phyloP scores from a whole-genome alignment of 257 asterid species.

The Plantago elongata region DNA sequence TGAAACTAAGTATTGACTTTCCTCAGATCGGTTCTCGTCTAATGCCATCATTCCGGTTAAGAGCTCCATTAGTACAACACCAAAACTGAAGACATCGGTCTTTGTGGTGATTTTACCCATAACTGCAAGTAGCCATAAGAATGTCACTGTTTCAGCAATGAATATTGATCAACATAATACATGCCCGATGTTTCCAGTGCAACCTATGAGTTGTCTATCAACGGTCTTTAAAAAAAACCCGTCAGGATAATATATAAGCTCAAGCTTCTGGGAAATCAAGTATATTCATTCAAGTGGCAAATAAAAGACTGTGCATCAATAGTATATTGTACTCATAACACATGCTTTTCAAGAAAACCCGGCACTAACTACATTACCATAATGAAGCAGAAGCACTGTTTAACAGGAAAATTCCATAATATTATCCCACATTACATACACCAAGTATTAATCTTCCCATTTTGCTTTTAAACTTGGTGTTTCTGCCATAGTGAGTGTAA shows the following conservation, averaged over 20 bases:
- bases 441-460: neutral
- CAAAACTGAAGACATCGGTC: slow-evolving; percentile 80
- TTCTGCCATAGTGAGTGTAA: neutral
- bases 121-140: slow-evolving; percentile 34
- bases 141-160: neutral
- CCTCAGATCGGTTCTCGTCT: slow-evolving; percentile 72
- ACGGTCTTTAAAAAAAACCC: too few species aligned
- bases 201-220: too few species aligned
- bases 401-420: neutral
- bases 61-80: slow-evolving; percentile 88
- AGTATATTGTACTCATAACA: too few species aligned
- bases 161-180: neutral
- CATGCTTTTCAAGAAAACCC: too few species aligned
- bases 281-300: too few species aligned
- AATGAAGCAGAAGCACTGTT: neutral
- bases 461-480: neutral
- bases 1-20: slow-evolving; percentile 75
- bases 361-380: too few species aligned
- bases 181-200: too few species aligned
- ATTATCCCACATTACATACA: too few species aligned
- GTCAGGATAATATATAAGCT: too few species aligned
- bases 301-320: too few species aligned
- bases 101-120: slow-evolving; percentile 89
- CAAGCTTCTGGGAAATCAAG: too few species aligned
- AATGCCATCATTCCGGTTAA: slow-evolving; percentile 81